Evolutionary conservation across 768 basidiomycete species (phyloP), one percentile per base, ranked within the genome.

Genomic region (Boletus reticulatus): DNA sequence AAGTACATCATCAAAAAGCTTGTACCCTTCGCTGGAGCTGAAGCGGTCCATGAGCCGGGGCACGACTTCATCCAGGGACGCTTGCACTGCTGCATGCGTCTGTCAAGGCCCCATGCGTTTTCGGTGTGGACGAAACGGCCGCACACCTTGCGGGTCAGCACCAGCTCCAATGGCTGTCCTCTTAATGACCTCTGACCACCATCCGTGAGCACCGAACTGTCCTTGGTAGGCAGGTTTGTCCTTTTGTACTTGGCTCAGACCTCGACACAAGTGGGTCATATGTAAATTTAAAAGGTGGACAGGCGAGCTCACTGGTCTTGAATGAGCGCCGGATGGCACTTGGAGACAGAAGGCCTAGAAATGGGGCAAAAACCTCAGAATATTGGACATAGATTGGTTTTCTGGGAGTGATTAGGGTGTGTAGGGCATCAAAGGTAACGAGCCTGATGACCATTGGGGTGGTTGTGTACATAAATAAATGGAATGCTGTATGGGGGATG

Each of bases 161-260:
- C 88, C 89, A 42, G 90, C 88, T 4, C 84, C 88, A 3, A 89
- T 69, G 17, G 89, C 90, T 37, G 91, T 92, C 54, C 81, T 73
- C 53, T 75, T 76, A 57, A 93, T 85, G 38, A 93, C 89, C 58
- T 89, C 84, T n/a, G 75, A 68, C 91, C 91, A 93, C 89, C 89
- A 92, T 4, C 64, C 69, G 32, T 78, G 67, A 45, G 78, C 77
- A 46, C 85, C 85, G 16, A 75, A 69, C 46, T 70, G 49, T 44
- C 53, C 60, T 24, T 59, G 66, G 65, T 90, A 91, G 0, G 74
- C 79, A 2, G 89, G 87, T 43, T 78, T 76, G 56, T 84, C 81
- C 16, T 59, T 72, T 66, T 90, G 86, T 19, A 85, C 62, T 57
- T 80, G 73, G 57, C 69, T 78, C 55, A 83, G 63, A 19, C 80